Base-by-base conservation (phyloP, 1,284 basidiomycete genomes). In the Ceratobasidium papillatum region DNA sequence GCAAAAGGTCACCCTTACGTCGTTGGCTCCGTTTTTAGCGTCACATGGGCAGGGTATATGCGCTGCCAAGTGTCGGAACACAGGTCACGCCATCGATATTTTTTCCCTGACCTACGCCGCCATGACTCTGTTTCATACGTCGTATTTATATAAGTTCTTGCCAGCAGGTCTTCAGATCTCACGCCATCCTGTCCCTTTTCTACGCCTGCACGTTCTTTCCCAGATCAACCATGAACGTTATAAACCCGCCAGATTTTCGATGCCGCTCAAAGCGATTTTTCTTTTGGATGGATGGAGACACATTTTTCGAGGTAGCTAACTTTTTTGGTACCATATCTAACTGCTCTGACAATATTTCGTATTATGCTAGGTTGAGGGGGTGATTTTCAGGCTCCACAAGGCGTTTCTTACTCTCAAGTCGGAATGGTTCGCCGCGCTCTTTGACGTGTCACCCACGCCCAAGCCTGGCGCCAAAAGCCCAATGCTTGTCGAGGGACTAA, bases 281-380 rank as follows among this genome's bases (percentile, higher is more conserved):
- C 68, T 71, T 71, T 45, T 71, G 68, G 68, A 71, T 71, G 68
- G 68, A 71, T 43, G 68, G 68, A 22, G 68, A 71, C 68, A 71
- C 68, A 41, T 71, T 71, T 71, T 71, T 71, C 56, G 68, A 71
- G 68, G 68, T 47, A 38, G 54, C 17, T 2, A 43, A 14, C 17
- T 43, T 51, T 45, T 38, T 30, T 47, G 25, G 1, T 36, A 19
- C 25, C 19, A 19, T 19, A 11, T 1, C 0, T 45, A 14, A 32
- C 9, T 27, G 14, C 27, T 54, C 17, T 25, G 19, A 71, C 11
- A n/a, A 49, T 12, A 32, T 51, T 19, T 49, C n/a, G 19, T 25
- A 27, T 12, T 27, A 47, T 32, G 22, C 51, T 38, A 71, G 68
- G 68, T 71, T 7, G 68, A 71, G 14, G 68, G 68, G 19, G 68